phyloP scores from a whole-genome alignment of 208 protist genomes.

The Leishmania aethiopica region DNA sequence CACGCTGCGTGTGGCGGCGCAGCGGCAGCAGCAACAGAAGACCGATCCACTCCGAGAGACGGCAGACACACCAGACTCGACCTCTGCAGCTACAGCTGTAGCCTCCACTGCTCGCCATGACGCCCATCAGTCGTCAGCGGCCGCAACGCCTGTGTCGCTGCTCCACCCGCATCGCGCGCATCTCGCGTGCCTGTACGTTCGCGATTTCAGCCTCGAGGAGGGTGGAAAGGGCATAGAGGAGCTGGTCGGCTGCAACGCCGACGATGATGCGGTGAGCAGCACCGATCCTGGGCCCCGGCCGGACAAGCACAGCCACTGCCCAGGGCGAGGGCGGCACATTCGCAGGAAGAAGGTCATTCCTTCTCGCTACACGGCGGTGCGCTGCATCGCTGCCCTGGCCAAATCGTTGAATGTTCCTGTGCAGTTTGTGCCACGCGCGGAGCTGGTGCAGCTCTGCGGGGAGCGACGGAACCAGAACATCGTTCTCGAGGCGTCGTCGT shows the following conservation, averaged over 20 bases:
- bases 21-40: slow-evolving; percentile 3
- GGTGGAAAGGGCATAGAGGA: neutral
- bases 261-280: neutral
- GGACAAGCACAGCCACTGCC: neutral
- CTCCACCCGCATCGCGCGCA: slow-evolving; percentile 23
- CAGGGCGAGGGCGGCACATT: neutral
- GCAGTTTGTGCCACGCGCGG: slow-evolving; percentile 54
- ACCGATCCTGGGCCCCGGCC: neutral
- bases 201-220: slow-evolving; percentile 65
- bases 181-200: slow-evolving; percentile 56
- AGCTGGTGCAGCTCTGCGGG: slow-evolving; percentile 78
- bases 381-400: slow-evolving; percentile 63
- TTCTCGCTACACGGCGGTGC: slow-evolving; percentile 52
- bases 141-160: neutral
- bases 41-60: neutral
- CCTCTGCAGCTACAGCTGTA: neutral
- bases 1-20: slow-evolving; percentile 55
- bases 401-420: slow-evolving; percentile 56
- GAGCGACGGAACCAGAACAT: slow-evolving; percentile 84
- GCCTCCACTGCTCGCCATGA: neutral
- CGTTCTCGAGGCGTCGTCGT: slow-evolving; percentile 71
- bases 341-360: slow-evolving; percentile 41
- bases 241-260: neutral
- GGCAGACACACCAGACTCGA: neutral
- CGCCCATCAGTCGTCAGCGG: neutral